Base-by-base conservation (phyloP, 1,284 basidiomycete species). In the Cutaneotrichosporon cyanovorans region DNA sequence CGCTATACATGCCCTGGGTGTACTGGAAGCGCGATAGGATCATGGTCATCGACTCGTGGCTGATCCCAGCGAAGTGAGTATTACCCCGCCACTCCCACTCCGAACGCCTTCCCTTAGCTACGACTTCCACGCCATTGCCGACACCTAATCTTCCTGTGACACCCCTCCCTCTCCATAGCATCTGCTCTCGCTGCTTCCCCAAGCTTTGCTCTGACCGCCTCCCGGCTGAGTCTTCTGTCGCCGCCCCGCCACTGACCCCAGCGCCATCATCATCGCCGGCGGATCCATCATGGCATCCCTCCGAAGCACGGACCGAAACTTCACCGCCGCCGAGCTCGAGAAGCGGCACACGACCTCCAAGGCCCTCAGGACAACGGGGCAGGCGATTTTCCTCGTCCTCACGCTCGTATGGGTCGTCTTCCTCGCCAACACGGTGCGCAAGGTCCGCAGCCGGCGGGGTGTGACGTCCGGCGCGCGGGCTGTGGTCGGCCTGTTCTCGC, bases 221-320 rank as follows among this genome's bases (percentile, higher is more conserved):
- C n/a, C n/a, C n/a, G n/a, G n/a, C n/a, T n/a, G n/a, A n/a, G n/a
- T n/a, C n/a, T n/a, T n/a, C n/a, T n/a, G n/a, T n/a, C n/a, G n/a
- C n/a, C n/a, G n/a, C n/a, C n/a, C n/a, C n/a, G n/a, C n/a, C n/a
- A n/a, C 42, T 44, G 19, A 44, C 28, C 12, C 46, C 32, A 61
- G 57, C 49, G 51, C 55, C 3, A 57, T 62, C 51, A 62, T 62
- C 55, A 57, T 62, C 33, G 43, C 54, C n/a, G 61, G 61, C 14
- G 61, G 61, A 11, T 58, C 57, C 1, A 32, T 56, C 25, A 45
- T 54, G 48, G 46, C 46, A 16, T 32, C 36, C 28, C 11, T n/a
- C 3, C 38, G 31, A 14, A 16, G 34, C 19, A 31, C 33, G 5
- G 14, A 30, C 15, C 32, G n/a, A 15, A 19, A 25, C 21, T 5